Evolutionary conservation across 2,329 filamentous ascomycete genomes (phyloP).

Genomic region (Acrocalymma vagum): DNA sequence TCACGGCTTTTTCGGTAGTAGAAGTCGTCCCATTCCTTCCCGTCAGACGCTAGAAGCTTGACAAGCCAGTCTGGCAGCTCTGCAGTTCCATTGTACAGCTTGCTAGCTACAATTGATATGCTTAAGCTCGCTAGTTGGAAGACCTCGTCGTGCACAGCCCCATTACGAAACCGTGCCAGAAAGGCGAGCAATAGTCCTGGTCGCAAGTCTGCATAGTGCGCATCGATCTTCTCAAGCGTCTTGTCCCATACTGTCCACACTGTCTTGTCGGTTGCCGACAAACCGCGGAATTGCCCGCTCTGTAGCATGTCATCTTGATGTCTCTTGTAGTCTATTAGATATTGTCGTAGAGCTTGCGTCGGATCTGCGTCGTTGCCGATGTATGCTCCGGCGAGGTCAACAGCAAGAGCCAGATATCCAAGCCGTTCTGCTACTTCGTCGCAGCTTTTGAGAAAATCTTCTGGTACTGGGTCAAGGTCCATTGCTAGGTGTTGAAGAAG

Average conservation of each 20-base stretch:
- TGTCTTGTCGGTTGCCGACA: constrained; percentile 14
- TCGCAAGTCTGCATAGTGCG: constrained; percentile 4
- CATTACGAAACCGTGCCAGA: constrained; percentile 8
- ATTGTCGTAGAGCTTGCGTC: constrained; percentile 6
- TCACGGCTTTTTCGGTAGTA: too few species aligned
- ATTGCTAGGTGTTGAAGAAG: constrained; percentile 12
- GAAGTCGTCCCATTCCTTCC: too few species aligned
- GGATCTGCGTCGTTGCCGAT: too few species aligned
- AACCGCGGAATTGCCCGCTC: constrained; percentile 8
- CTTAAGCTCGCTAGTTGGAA: too few species aligned
- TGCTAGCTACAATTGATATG: too few species aligned
- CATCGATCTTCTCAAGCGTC: constrained; percentile 14
- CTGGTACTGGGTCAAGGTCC: constrained; percentile 3
- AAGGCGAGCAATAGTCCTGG: constrained; percentile 13
- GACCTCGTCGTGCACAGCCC: constrained; percentile 10
- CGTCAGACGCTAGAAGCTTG: too few species aligned
- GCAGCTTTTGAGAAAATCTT: constrained; percentile 8
- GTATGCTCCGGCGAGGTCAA: too few species aligned
- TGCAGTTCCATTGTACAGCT: too few species aligned
- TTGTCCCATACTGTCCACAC: constrained; percentile 18
- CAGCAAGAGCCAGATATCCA: too few species aligned
- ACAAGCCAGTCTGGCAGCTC: too few species aligned
- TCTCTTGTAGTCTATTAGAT: constrained; percentile 10
- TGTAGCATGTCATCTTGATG: constrained; percentile 17
- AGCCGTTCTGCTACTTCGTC: too few species aligned